These are phyloP conservation scores for Xylaria sp. DNA, from an alignment of 2,329 filamentous ascomycete species.

Conservation along the genomic window DNA sequence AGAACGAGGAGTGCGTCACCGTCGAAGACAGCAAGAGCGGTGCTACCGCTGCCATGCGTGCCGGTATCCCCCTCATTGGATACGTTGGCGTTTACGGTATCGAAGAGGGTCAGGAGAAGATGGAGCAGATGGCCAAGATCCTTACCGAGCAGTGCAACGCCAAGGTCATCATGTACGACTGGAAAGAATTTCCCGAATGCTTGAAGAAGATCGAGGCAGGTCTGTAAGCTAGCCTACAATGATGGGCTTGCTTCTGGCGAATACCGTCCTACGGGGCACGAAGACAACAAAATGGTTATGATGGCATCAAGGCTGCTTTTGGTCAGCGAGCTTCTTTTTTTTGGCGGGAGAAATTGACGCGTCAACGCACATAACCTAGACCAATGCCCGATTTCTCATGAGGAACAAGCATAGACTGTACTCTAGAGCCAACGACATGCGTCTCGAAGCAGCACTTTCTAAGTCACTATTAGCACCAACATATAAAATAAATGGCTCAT, in stretches of 20 bases:
- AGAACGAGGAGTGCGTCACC: constrained; percentile 66
- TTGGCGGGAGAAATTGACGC: neutral
- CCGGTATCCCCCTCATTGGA: constrained; percentile 70
- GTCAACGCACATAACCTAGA: constrained; percentile 5
- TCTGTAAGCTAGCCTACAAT: constrained; percentile 30
- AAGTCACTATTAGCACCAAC: constrained; percentile 13
- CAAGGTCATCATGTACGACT: constrained; percentile 53
- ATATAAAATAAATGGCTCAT: constrained; percentile 19
- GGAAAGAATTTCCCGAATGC: constrained; percentile 44
- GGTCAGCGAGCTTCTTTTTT: constrained; percentile 6
- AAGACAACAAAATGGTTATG: constrained; percentile 1
- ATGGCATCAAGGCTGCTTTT: constrained; percentile 8
- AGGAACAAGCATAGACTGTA: constrained; percentile 1
- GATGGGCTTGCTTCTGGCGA: neutral
- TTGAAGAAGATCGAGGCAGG: constrained; percentile 41
- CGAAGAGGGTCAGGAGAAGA: constrained; percentile 49
- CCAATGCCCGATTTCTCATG: constrained; percentile 9
- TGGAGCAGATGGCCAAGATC: constrained; percentile 58
- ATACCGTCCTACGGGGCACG: constrained; percentile 1
- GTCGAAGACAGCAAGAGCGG: constrained; percentile 77
- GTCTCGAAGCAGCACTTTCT: constrained; percentile 6
- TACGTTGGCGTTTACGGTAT: constrained; percentile 65
- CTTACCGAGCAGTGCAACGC: constrained; percentile 54
- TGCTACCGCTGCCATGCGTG: constrained; percentile 68
- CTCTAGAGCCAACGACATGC: constrained; percentile 7